Evolutionary conservation across 352 stramenopile species (phyloP).

Genomic region (Globisporangium nagaii): DNA sequence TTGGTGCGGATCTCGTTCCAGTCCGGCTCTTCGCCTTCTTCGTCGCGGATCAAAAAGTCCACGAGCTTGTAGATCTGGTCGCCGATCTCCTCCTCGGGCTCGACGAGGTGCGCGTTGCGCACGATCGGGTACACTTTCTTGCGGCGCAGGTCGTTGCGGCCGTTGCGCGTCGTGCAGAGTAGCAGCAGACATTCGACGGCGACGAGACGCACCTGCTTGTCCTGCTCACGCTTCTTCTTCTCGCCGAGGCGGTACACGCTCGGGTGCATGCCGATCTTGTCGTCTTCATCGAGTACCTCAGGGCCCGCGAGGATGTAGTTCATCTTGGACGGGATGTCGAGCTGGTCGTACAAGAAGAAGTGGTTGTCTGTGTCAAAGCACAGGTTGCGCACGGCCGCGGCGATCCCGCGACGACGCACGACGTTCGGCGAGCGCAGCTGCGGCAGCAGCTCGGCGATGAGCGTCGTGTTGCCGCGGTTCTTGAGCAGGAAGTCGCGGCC

Average conservation of each 20-base stretch:
- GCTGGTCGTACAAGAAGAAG: conserved; percentile 84
- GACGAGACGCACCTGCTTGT: conserved; percentile 61
- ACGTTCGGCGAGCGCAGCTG: conserved; percentile 82
- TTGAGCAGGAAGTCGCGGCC: conserved; percentile 75
- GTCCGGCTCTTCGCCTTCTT: conserved; percentile 82
- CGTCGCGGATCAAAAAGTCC: conserved; percentile 82
- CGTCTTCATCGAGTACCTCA: conserved; percentile 68
- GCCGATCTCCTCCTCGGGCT: conserved; percentile 75
- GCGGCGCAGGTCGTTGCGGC: conserved; percentile 67
- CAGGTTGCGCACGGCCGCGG: conserved; percentile 70
- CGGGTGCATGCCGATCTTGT: conserved; percentile 79
- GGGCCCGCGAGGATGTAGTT: conserved; percentile 68
- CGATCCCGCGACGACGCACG: conserved; percentile 66
- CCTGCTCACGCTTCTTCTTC: conserved; percentile 83
- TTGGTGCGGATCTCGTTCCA: conserved; percentile 73
- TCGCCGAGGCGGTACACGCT: conserved; percentile 66
- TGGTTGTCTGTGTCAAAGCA: conserved; percentile 88
- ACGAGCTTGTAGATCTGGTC: conserved; percentile 89
- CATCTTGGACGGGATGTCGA: conserved; percentile 79
- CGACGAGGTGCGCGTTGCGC: conserved; percentile 74
- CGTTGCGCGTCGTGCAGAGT: conserved; percentile 73
- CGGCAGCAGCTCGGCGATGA: conserved; percentile 58
- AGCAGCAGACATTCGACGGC: conserved; percentile 72
- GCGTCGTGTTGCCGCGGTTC: conserved; percentile 55
- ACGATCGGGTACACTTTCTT: conserved; percentile 88